A percentile compares a stretch with the other conserved stretches of the same genome.
phyloP scores from a whole-genome alignment of 495 filamentous ascomycete genomes.

The Xylaria telfairii region DNA sequence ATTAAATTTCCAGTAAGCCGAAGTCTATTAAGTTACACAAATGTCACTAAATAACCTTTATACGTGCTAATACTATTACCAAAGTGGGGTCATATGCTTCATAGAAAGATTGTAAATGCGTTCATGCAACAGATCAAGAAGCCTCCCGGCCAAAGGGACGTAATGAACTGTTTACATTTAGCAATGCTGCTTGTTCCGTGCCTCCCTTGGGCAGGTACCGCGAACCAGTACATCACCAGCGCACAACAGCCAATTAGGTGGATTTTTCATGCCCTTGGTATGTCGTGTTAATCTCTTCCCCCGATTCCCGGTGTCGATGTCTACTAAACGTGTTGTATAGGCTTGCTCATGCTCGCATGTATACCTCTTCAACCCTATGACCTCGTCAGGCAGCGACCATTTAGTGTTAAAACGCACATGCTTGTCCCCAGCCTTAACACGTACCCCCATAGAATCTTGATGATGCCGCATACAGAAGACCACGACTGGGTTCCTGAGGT shows the following conservation, averaged over 20 bases:
- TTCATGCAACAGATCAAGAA: not conserved
- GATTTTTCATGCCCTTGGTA: conserved; percentile 4
- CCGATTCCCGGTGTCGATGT: not conserved
- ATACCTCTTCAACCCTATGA: not conserved
- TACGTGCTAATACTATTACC: not conserved
- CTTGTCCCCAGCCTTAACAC: not conserved
- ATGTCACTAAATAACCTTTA: not conserved
- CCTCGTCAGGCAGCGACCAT: too few species aligned
- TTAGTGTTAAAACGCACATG: too few species aligned
- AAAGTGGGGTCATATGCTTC: not conserved
- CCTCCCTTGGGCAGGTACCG: not conserved
- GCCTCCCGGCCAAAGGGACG: not conserved
- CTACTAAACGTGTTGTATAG: not conserved
- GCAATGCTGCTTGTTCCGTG: too few species aligned
- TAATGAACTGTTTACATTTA: too few species aligned
- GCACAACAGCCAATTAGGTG: not conserved
- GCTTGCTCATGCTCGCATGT: conserved; percentile 21
- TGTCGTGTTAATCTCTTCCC: not conserved
- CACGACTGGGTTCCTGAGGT: not conserved
- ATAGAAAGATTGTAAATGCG: not conserved
- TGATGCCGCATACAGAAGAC: not conserved
- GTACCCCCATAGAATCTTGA: not conserved
- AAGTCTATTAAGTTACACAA: not conserved
- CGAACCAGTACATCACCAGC: not conserved
- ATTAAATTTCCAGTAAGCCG: not conserved